These are phyloP conservation scores for Calonectria hawksworthii DNA, from an alignment of 2,329 filamentous ascomycete species.

Conservation along the genomic window DNA sequence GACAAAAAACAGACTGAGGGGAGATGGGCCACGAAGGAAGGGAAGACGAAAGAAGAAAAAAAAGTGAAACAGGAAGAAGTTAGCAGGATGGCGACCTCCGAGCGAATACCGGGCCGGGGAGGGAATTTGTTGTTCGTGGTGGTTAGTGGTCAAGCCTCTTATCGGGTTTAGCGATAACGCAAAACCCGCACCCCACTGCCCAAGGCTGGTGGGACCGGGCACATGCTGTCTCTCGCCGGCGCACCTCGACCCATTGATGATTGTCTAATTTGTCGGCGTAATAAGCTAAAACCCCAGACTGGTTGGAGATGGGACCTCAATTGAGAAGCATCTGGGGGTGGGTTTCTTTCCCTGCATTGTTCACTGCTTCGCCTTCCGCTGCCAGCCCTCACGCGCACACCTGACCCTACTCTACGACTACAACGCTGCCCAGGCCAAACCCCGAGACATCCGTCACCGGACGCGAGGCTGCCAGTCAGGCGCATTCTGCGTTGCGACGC, in stretches of 20 bases:
- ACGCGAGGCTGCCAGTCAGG: constrained; percentile 17
- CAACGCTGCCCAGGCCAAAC: neutral
- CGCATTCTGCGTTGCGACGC: constrained; percentile 1
- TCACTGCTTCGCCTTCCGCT: neutral
- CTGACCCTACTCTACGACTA: neutral
- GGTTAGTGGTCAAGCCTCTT: constrained; percentile 36
- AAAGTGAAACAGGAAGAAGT: constrained; percentile 23
- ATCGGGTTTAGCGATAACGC: constrained; percentile 42
- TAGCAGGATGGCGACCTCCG: constrained; percentile 40
- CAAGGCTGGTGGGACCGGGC: constrained; percentile 5
- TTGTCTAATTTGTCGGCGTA: constrained; percentile 19
- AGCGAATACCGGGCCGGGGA: constrained; percentile 47
- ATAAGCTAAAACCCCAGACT: constrained; percentile 19
- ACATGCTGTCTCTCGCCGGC: constrained; percentile 1
- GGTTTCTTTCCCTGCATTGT: neutral
- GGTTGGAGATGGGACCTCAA: constrained; percentile 2
- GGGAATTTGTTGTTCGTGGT: constrained; percentile 48
- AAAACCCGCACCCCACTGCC: constrained; percentile 33
- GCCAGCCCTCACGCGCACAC: neutral
- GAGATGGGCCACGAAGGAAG: constrained; percentile 17
- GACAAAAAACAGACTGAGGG: constrained; percentile 25
- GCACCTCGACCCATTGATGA: constrained; percentile 11
- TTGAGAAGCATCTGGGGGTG: constrained; percentile 20
- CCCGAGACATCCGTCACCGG: constrained; percentile 22
- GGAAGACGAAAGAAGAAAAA: constrained; percentile 26